These are phyloP conservation scores for Tetracentron sinense DNA, from an alignment of 164 flowering plant species.

Conservation along the genomic window DNA sequence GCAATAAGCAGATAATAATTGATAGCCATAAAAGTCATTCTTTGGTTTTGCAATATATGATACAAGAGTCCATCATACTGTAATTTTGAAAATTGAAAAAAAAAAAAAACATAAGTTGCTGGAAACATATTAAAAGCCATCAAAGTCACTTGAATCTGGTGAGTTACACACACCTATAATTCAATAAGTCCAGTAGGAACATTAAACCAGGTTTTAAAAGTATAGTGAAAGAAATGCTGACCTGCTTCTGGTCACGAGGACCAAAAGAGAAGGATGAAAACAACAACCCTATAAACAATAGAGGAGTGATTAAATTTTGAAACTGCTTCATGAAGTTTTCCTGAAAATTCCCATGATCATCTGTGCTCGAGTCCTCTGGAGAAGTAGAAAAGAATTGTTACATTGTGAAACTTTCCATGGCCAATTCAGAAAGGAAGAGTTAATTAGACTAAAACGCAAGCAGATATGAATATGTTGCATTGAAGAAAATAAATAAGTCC, in stretches of 20 bases:
- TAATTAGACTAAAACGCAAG: not conserved
- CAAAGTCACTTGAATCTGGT: not conserved
- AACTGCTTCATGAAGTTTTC: constrained; percentile 47
- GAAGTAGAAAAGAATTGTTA: constrained; percentile 2
- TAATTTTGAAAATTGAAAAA: not conserved
- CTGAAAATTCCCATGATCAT: constrained; percentile 52
- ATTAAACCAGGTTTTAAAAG: not conserved
- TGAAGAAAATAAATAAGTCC: not conserved
- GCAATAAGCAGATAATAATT: too few relatives aligned
- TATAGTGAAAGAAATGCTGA: constrained; percentile 6
- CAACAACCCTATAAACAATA: constrained; percentile 48
- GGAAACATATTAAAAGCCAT: not conserved
- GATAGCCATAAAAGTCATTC: too few relatives aligned
- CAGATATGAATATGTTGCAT: not conserved
- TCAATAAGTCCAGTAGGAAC: not conserved
- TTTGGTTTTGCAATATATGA: too few relatives aligned
- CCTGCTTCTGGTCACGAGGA: constrained; percentile 59
- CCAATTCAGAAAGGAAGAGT: not conserved
- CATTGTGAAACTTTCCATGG: not conserved
- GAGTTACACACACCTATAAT: not conserved
- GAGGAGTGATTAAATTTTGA: constrained; percentile 45
- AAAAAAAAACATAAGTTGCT: not conserved
- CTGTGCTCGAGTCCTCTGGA: constrained; percentile 55
- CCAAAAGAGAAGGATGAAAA: constrained; percentile 52
- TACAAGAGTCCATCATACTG: too few relatives aligned